Percentiles rank a stretch among this genome's conserved stretches.
Conservation (phyloP, 2,329 filamentous ascomycete genomes). For the Aurifilum marmelostoma region DNA sequence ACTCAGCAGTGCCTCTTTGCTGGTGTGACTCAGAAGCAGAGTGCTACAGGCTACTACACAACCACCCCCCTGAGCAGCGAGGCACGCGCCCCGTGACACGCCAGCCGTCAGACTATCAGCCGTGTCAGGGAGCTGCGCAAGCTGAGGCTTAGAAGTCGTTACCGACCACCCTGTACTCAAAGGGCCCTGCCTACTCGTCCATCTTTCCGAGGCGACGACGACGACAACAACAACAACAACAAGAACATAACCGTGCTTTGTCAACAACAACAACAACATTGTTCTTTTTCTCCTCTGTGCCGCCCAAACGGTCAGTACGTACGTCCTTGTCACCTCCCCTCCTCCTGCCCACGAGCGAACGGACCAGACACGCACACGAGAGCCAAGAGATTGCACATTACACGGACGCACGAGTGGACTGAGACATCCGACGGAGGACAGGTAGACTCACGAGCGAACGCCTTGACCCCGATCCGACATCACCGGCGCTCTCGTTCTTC, state of each 20-base stretch:
- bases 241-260: background rate
- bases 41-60: background rate
- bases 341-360: background rate
- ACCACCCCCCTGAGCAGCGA: background rate
- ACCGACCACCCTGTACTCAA: conserved; percentile 20
- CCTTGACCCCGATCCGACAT: background rate
- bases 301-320: background rate
- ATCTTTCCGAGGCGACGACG: background rate
- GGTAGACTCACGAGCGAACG: conserved; percentile 4
- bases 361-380: background rate
- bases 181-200: background rate
- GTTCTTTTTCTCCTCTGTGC: background rate
- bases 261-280: background rate
- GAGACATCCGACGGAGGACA: conserved; percentile 16
- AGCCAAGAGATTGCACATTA: conserved; percentile 8
- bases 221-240: background rate
- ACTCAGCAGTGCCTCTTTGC: too few relatives aligned
- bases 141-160: conserved; percentile 29
- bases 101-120: conserved; percentile 19
- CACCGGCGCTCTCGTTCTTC: background rate
- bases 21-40: background rate
- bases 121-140: conserved; percentile 24
- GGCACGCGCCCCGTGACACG: background rate
- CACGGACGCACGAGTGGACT: conserved; percentile 4
- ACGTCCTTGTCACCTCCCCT: background rate